Conservation (phyloP, 768 basidiomycete species). For the Pisolithus marmoratus region DNA sequence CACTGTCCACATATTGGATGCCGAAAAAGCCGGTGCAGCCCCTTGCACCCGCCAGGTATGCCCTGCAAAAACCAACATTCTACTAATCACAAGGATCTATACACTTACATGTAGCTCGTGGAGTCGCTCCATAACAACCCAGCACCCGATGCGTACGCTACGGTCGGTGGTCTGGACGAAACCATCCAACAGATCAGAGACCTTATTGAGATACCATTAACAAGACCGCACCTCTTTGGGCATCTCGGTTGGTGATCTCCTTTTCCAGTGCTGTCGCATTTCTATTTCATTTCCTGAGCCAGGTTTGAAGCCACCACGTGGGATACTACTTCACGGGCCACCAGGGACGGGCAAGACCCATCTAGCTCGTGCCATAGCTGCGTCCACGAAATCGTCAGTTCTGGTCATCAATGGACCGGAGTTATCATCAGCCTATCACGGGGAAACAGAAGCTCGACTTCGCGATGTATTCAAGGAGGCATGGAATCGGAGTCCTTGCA, state of each 20-base stretch:
- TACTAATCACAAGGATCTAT: constrained; percentile 4
- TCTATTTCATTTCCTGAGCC: constrained; percentile 1
- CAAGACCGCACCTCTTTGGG: constrained; percentile 72
- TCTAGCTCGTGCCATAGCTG: constrained; percentile 88
- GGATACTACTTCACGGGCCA: constrained; percentile 90
- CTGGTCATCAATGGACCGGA: constrained; percentile 94
- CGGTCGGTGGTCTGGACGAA: constrained; percentile 82
- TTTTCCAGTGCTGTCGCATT: constrained; percentile 11
- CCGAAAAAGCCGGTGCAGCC: constrained; percentile 19
- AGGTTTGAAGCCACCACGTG: constrained; percentile 95
- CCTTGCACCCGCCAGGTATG: constrained; percentile 30
- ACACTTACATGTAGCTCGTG: constrained; percentile 33
- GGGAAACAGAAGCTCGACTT: constrained; percentile 90
- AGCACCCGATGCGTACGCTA: constrained; percentile 58
- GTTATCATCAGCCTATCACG: constrained; percentile 91
- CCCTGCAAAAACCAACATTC: constrained; percentile 7
- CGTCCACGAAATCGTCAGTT: constrained; percentile 81
- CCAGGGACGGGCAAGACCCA: constrained; percentile 99
- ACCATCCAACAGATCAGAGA: constrained; percentile 85
- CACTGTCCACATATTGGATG: constrained; percentile 38
- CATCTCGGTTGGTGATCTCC: constrained; percentile 53
- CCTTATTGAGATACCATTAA: constrained; percentile 81
- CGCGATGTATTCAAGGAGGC: constrained; percentile 89
- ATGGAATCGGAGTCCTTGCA: constrained; percentile 74
- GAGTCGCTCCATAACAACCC: constrained; percentile 42